A percentile compares a stretch with the other conserved stretches of the same genome.
phyloP scores from a whole-genome alignment of 768 basidiomycete species.

The Agrocybe chaxingu region DNA sequence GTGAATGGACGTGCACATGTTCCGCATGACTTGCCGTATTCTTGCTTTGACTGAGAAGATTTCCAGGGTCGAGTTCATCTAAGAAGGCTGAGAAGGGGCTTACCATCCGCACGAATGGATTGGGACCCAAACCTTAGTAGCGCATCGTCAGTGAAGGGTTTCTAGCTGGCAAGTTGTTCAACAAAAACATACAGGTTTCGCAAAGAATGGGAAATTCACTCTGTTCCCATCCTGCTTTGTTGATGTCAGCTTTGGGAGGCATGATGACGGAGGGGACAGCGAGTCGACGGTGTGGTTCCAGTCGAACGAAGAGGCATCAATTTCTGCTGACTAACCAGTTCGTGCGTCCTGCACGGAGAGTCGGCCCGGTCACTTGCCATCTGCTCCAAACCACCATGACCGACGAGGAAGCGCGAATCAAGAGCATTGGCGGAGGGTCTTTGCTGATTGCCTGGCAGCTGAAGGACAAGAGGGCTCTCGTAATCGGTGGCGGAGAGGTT shows the following conservation, averaged over 20 bases:
- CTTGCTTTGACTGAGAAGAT: constrained; percentile 82
- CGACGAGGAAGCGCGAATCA: constrained; percentile 14
- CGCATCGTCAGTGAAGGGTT: neutral
- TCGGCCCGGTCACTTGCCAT: neutral
- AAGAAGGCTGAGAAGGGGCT: constrained; percentile 17
- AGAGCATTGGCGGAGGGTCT: constrained; percentile 56
- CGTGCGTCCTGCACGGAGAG: neutral
- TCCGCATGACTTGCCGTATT: constrained; percentile 93
- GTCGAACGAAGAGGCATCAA: neutral
- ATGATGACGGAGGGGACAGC: constrained; percentile 9
- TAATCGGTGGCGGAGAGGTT: constrained; percentile 93
- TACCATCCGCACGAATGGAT: constrained; percentile 95
- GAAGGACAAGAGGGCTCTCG: constrained; percentile 74
- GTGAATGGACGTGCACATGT: constrained; percentile 97
- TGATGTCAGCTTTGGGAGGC: constrained; percentile 82
- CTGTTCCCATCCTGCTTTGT: constrained; percentile 94
- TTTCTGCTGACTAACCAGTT: constrained; percentile 7
- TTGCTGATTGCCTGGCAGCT: constrained; percentile 95
- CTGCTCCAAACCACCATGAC: constrained; percentile 11
- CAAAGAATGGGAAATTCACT: constrained; percentile 93
- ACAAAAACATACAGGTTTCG: constrained; percentile 71
- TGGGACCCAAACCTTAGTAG: constrained; percentile 71
- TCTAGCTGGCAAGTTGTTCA: neutral
- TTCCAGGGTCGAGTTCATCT: neutral
- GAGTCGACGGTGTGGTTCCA: neutral